Evolutionary conservation across 2,329 filamentous ascomycete species (phyloP), one percentile per base, ranked within the genome.

Genomic region (Cytospora paraplurivora): DNA sequence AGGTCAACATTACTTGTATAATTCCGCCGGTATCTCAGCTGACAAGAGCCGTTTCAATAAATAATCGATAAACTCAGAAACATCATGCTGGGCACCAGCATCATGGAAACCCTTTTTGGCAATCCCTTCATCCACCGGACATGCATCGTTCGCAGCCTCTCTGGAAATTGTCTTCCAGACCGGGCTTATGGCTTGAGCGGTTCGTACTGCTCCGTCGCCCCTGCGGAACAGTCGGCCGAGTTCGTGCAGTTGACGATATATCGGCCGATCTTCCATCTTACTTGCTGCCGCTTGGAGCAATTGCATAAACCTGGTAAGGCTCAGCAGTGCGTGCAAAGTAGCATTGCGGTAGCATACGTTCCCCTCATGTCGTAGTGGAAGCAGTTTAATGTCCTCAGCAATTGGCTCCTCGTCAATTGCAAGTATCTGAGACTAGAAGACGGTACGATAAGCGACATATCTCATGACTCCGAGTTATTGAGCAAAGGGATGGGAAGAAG

Each of bases 321-420:
- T 61, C 10, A 61, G 54, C 13, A 61, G 51, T 11, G 38, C 35
- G 13, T 61, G 51, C 7, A 61, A 34, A 7, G 54, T n/a, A 5
- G 51, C 37, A n/a, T 61, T 61, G 12, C 58, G 58, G 10, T 33
- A 60, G 34, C 58, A 60, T 11, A 49, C 0, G 3, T 4, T 19
- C 6, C 11, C 10, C n/a, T 3, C 1, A 13, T 60, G 54, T 4
- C 3, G 7, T 4, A 60, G 13, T 6, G 17, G 0, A 7, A 11
- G 1, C 12, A 44, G 49, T 1, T 17, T 1, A 2, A 17, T 51
- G 1, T 5, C 37, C 4, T n/a, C 10, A 4, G 41, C 10, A n/a
- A 60, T 35, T 11, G 33, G 7, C 6, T 11, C 7, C 4, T 10
- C 38, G 34, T 15, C 1, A 1, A 13, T 21, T 6, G 6, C 12